Evolutionary conservation across 495 filamentous ascomycete genomes (phyloP), one percentile per base, ranked within the genome.

Genomic region (Aspergillus bridgeri): DNA sequence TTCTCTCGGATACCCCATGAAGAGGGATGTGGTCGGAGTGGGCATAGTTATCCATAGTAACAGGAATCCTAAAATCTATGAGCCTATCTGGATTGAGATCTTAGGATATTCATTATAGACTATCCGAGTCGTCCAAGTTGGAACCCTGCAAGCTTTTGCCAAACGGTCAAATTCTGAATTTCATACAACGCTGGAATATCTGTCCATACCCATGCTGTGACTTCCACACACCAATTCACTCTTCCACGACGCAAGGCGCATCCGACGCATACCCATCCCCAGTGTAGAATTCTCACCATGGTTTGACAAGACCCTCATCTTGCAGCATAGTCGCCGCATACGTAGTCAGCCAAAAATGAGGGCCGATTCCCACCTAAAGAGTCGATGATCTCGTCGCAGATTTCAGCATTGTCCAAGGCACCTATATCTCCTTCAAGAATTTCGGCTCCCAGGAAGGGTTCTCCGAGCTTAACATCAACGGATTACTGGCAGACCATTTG

Each of bases 391-490:
- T 80, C 74, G 2, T 73, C 64, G 46, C 75, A 57, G 18, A 79
- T 69, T 52, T 80, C 76, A 74, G 73, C 65, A 71, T 71, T 17
- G 66, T 71, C 21, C 63, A 78, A 45, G 66, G 66, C 21, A 83
- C 79, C 62, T 79, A 82, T 58, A 65, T 73, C 13, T 62, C 74
- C 2, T 81, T 83, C 54, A 68, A 77, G 11, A 82, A 83, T 65
- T 84, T 83, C 68, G 69, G 72, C 11, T 74, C 74, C n/a, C 69
- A 77, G 24, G 63, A 54, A 15, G 78, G 73, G 50, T 68, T 74
- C 3, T 77, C 78, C 52, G 69, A 65, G 1, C 68, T 79, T 11
- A 68, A 82, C 61, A 74, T 82, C 51, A 76, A 83, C 49, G 79
- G 81, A 55, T 81, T n/a, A 81, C 64, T 83, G 80, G 80, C 64